phyloP scores from a whole-genome alignment of 257 asterid genomes.

The Solanum stenotomum region DNA sequence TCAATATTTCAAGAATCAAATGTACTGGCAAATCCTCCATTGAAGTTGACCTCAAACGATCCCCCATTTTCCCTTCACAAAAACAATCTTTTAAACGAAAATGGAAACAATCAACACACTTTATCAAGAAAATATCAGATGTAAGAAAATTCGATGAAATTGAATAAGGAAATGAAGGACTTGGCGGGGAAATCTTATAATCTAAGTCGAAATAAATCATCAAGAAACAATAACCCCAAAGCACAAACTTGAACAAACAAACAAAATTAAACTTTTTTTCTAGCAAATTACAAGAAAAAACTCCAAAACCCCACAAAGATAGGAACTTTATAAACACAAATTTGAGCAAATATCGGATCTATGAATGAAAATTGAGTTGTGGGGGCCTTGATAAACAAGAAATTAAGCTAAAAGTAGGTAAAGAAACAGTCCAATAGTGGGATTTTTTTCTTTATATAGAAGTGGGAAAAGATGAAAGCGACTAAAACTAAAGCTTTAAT shows the following conservation, averaged over 20 bases:
- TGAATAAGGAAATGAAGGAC: constrained; percentile 31
- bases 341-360: constrained; percentile 5
- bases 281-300: not conserved
- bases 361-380: not conserved
- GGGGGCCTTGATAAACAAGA: constrained; percentile 12
- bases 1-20: constrained; percentile 58
- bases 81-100: constrained; percentile 44
- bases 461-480: constrained; percentile 19
- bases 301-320: not conserved
- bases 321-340: not conserved
- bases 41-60: constrained; percentile 27
- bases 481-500: constrained; percentile 14
- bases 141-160: constrained; percentile 40
- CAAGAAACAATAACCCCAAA: constrained; percentile 20
- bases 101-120: constrained; percentile 27
- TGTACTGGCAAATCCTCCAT: constrained; percentile 74
- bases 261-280: not conserved
- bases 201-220: constrained; percentile 27
- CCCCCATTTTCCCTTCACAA: constrained; percentile 37
- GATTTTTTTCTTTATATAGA: not conserved
- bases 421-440: constrained; percentile 4
- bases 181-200: constrained; percentile 17
- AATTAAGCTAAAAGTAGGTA: constrained; percentile 13
- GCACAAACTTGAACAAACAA: constrained; percentile 6
- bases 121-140: constrained; percentile 25